Evolutionary conservation across 306 rosid species (phyloP).

Genomic region (Castanea sativa): DNA sequence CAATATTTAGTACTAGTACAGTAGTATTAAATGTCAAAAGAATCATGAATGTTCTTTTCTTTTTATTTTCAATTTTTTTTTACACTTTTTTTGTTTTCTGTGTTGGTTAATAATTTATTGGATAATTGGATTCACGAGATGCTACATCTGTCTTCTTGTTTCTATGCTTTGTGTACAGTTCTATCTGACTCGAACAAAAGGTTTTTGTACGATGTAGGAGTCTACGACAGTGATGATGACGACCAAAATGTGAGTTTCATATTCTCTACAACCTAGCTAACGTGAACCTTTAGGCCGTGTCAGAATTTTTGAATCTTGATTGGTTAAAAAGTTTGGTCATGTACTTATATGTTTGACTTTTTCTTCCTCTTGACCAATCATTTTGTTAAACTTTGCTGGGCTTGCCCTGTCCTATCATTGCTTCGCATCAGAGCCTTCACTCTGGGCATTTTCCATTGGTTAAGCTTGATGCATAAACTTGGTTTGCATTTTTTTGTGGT

Average conservation of each 20-base stretch:
- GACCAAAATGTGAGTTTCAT: constrained; percentile 58
- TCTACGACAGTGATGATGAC: constrained; percentile 84
- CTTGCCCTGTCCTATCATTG: neutral
- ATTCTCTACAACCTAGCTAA: neutral
- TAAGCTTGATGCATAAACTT: constrained; percentile 2
- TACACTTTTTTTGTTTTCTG: neutral
- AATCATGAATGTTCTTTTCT: neutral
- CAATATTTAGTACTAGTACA: neutral
- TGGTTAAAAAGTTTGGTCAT: neutral
- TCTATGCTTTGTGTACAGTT: constrained; percentile 40
- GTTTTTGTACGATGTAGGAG: constrained; percentile 88
- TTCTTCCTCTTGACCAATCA: neutral
- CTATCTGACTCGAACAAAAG: constrained; percentile 80
- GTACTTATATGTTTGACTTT: neutral
- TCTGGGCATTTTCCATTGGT: neutral
- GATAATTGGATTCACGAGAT: constrained; percentile 14
- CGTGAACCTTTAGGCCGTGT: neutral
- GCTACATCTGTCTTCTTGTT: neutral
- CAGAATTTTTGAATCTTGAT: neutral
- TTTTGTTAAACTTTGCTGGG: neutral
- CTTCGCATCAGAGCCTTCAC: neutral
- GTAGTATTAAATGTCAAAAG: neutral
- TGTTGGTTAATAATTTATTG: neutral
- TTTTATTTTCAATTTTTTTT: constrained; percentile 14
- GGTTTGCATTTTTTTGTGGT: constrained; percentile 10